phyloP scores from a whole-genome alignment of 2,329 filamentous ascomycete genomes.

The Kalaharituber pfeilii region DNA sequence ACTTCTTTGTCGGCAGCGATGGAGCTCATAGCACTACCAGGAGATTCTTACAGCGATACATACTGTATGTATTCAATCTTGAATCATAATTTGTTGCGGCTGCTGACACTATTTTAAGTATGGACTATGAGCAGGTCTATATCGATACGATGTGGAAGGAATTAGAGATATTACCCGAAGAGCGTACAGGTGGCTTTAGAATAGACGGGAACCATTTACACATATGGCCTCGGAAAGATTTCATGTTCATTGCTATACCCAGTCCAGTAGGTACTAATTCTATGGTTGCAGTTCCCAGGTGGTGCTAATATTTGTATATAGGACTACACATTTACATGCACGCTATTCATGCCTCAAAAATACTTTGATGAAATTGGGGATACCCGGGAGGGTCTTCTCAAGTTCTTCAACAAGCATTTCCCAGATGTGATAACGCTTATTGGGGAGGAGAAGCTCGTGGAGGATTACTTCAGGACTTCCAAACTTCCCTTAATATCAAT shows the following conservation, averaged over 20 bases:
- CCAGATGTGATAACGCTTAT: slow-evolving; percentile 67
- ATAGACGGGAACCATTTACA: slow-evolving; percentile 89
- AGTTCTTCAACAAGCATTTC: slow-evolving; percentile 70
- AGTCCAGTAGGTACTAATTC: slow-evolving; percentile 35
- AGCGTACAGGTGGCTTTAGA: slow-evolving; percentile 40
- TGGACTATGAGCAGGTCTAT: slow-evolving; percentile 87
- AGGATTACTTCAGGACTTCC: slow-evolving; percentile 64
- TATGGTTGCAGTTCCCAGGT: slow-evolving; percentile 2
- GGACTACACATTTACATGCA: slow-evolving; percentile 88
- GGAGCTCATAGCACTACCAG: slow-evolving; percentile 83
- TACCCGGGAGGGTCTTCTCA: slow-evolving; percentile 40
- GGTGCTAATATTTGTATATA: slow-evolving; percentile 24
- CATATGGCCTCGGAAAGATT: slow-evolving; percentile 86
- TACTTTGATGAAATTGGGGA: slow-evolving; percentile 53
- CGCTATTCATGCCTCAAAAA: slow-evolving; percentile 63
- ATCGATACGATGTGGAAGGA: slow-evolving; percentile 97
- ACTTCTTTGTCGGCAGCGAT: slow-evolving; percentile 85
- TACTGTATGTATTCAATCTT: slow-evolving; percentile 27
- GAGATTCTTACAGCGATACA: slow-evolving; percentile 91
- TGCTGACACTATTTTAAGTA: slow-evolving; percentile 28
- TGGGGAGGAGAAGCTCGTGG: slow-evolving; percentile 45
- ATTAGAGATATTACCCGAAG: slow-evolving; percentile 53
- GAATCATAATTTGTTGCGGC: neutral
- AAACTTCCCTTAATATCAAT: slow-evolving; percentile 87
- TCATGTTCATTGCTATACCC: slow-evolving; percentile 98